A percentile compares a stretch with the other conserved stretches of the same genome.
phyloP scores from a whole-genome alignment of 2,329 filamentous ascomycete genomes.

The Gyromitra esculenta region DNA sequence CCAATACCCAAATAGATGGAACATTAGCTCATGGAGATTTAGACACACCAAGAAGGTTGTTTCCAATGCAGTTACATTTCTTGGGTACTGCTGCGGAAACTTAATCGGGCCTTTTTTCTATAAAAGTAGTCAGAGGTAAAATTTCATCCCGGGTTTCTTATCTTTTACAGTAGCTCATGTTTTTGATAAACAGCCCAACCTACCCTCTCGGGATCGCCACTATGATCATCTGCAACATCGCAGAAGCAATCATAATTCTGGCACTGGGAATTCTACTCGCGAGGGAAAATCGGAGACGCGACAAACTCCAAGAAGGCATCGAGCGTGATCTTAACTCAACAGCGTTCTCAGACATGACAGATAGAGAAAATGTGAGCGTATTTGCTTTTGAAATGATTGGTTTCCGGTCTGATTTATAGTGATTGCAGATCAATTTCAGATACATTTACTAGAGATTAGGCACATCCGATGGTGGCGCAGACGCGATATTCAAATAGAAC shows the following conservation, averaged over 20 bases:
- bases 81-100: conserved; percentile 70
- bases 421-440: conserved; percentile 39
- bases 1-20: conserved; percentile 58
- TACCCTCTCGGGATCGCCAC: conserved; percentile 62
- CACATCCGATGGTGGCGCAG: not conserved
- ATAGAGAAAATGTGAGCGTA: conserved; percentile 63
- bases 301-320: conserved; percentile 56
- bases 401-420: not conserved
- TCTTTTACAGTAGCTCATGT: not conserved
- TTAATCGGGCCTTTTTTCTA: conserved; percentile 73
- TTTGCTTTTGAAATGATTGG: conserved; percentile 58
- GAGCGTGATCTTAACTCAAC: conserved; percentile 60
- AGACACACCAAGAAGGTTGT: conserved; percentile 70
- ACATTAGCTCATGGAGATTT: conserved; percentile 62
- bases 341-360: conserved; percentile 62
- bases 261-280: conserved; percentile 61
- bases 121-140: conserved; percentile 60
- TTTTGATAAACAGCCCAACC: conserved; percentile 62
- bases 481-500: not conserved
- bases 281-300: conserved; percentile 62
- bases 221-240: conserved; percentile 62
- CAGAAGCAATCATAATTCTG: conserved; percentile 62
- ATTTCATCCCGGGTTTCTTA: not conserved
- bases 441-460: conserved; percentile 40
- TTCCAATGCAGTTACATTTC: conserved; percentile 68